Conservation (phyloP, 148 eudicot genomes). For the Silene latifolia region DNA sequence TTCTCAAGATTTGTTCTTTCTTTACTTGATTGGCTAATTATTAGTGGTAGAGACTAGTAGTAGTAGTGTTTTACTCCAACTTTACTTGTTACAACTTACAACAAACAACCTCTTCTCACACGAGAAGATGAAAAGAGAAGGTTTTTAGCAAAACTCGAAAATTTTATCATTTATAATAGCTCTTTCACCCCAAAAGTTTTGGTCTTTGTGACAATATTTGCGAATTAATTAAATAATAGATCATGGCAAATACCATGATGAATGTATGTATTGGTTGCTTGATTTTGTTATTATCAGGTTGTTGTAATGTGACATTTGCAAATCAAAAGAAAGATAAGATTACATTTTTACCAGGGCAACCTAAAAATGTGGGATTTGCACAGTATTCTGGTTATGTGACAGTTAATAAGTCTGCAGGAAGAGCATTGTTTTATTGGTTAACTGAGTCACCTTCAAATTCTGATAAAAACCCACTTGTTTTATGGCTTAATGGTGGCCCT, state of each 20-base stretch:
- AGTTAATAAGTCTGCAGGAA: slow-evolving; percentile 61
- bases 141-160: too few species aligned
- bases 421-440: slow-evolving; percentile 91
- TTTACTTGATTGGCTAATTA: slow-evolving; percentile 1
- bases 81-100: not conserved
- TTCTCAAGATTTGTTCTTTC: not conserved
- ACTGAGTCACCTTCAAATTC: slow-evolving; percentile 57
- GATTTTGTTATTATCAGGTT: slow-evolving; percentile 24
- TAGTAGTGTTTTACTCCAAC: not conserved
- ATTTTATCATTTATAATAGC: not conserved
- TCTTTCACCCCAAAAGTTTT: too few species aligned
- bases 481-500: slow-evolving; percentile 98
- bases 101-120: not conserved
- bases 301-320: slow-evolving; percentile 33
- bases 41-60: not conserved
- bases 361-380: slow-evolving; percentile 55
- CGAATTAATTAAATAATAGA: slow-evolving; percentile 27
- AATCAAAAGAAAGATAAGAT: slow-evolving; percentile 69
- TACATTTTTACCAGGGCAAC: slow-evolving; percentile 74
- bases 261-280: slow-evolving; percentile 26
- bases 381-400: slow-evolving; percentile 90
- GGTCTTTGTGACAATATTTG: not conserved
- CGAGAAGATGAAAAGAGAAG: too few species aligned
- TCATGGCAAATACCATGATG: not conserved
- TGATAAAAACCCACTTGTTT: slow-evolving; percentile 61